phyloP scores from a whole-genome alignment of 176 grass and related monocot species.

The Areca catechu region DNA sequence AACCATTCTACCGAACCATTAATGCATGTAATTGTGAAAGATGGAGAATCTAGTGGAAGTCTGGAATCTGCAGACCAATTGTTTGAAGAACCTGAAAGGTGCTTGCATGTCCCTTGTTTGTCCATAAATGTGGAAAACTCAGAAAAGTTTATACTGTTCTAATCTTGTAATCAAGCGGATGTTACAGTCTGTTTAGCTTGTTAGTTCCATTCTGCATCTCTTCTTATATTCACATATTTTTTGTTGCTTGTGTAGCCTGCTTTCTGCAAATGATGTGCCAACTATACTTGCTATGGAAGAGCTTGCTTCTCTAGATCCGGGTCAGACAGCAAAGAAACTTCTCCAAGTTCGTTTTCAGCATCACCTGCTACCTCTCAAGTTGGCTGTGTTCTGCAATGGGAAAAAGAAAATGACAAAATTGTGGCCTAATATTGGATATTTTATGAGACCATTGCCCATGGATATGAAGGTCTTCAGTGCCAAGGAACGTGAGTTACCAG shows the following conservation, averaged over 20 bases:
- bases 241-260: slow-evolving; percentile 12
- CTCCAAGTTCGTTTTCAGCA: slow-evolving; percentile 75
- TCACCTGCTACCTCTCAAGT: slow-evolving; percentile 82
- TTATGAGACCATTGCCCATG: slow-evolving; percentile 55
- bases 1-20: slow-evolving; percentile 49
- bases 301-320: slow-evolving; percentile 53
- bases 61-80: slow-evolving; percentile 25
- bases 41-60: slow-evolving; percentile 51
- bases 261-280: slow-evolving; percentile 30
- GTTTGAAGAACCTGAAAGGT: slow-evolving; percentile 59
- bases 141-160: neutral
- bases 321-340: slow-evolving; percentile 51
- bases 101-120: neutral
- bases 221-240: no score
- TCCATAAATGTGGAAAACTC: no score
- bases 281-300: slow-evolving; percentile 44
- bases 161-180: neutral
- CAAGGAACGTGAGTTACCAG: slow-evolving; percentile 61
- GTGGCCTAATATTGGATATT: slow-evolving; percentile 84
- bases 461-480: slow-evolving; percentile 58
- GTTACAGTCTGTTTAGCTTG: neutral
- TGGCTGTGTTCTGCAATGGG: slow-evolving; percentile 72
- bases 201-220: no score
- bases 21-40: slow-evolving; percentile 52
- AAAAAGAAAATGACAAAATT: slow-evolving; percentile 54